These are phyloP conservation scores for Piper longum DNA, from an alignment of 164 flowering plant genomes.

Conservation along the genomic window DNA sequence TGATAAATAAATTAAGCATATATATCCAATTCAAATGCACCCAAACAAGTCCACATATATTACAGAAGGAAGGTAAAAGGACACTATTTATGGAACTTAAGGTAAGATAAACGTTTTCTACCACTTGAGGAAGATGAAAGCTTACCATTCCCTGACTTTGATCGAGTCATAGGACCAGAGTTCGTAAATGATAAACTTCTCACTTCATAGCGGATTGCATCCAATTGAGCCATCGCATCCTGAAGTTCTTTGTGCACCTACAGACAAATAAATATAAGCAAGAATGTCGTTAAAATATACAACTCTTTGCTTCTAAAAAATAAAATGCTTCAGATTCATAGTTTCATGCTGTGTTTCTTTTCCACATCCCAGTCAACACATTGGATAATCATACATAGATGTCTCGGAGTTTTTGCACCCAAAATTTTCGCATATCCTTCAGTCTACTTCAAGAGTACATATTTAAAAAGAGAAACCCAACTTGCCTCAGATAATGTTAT, in stretches of 20 bases:
- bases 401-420: no score
- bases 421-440: no score
- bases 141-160: constrained; percentile 33
- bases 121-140: constrained; percentile 16
- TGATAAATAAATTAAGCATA: background rate
- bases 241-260: constrained; percentile 92
- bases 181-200: constrained; percentile 59
- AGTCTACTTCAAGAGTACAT: no score
- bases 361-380: background rate
- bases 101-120: background rate
- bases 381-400: no score
- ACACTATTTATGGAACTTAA: background rate
- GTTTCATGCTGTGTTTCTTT: no score
- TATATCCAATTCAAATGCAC: no score
- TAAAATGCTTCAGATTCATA: background rate
- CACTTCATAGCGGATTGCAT: constrained; percentile 80
- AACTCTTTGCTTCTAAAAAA: background rate
- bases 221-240: constrained; percentile 75
- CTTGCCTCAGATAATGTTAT: background rate
- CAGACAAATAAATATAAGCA: background rate
- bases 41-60: background rate
- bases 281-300: background rate
- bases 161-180: constrained; percentile 65
- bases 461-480: background rate
- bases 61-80: background rate